These are phyloP conservation scores for Cladosporium sphaerospermum DNA, from an alignment of 2,329 filamentous ascomycete genomes.

Conservation along the genomic window DNA sequence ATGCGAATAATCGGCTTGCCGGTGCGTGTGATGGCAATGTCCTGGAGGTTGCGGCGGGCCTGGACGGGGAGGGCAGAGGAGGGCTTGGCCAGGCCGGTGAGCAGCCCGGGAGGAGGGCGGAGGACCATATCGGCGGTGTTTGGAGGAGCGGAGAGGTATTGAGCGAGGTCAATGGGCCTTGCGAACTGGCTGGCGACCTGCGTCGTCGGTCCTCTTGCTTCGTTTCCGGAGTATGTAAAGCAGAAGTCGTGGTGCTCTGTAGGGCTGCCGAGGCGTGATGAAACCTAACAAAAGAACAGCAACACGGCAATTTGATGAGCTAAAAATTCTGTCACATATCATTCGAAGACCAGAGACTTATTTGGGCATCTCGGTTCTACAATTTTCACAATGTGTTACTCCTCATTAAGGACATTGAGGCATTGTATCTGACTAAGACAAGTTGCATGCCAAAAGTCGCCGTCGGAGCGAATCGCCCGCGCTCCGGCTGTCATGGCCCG, in stretches of 20 bases:
- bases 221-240: background rate
- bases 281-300: no score
- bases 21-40: slow-evolving; percentile 88
- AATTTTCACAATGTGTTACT: no score
- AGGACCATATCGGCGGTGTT: slow-evolving; percentile 13
- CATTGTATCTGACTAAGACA: background rate
- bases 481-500: no score
- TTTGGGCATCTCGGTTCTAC: no score
- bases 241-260: background rate
- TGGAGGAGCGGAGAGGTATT: background rate
- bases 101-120: slow-evolving; percentile 24
- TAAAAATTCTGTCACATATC: no score
- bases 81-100: slow-evolving; percentile 21
- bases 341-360: no score
- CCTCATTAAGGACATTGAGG: no score
- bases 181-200: background rate
- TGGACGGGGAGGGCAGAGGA: slow-evolving; percentile 18
- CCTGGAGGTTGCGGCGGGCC: slow-evolving; percentile 54
- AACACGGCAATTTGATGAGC: no score
- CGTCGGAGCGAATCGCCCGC: background rate
- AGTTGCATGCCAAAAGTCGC: background rate
- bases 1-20: slow-evolving; percentile 90
- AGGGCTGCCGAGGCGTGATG: no score
- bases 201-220: no score
- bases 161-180: background rate